Percentiles rank a stretch among this genome's conserved stretches.
phyloP scores from a whole-genome alignment of 371 early-diverging fungal genomes.

The Mortierella sp. region DNA sequence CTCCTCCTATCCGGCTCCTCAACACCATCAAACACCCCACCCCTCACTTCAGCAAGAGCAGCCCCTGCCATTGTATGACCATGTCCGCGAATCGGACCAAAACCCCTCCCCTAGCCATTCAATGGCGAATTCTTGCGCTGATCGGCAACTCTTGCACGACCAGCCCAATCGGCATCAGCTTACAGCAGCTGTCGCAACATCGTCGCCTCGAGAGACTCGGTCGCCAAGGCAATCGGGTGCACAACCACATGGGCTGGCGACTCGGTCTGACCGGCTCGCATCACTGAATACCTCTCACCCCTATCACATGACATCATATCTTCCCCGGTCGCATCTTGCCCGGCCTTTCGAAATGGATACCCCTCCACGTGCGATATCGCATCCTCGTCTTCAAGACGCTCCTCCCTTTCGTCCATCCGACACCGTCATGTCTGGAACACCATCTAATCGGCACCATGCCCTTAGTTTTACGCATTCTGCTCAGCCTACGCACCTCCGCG shows the following conservation, averaged over 20 bases:
- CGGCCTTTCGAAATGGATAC: slow-evolving; percentile 1
- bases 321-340: slow-evolving; percentile 10
- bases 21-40: slow-evolving; percentile 25
- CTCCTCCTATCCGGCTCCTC: slow-evolving; percentile 17
- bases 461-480: too few relatives aligned
- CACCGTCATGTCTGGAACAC: neutral
- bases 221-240: slow-evolving; percentile 5
- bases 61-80: slow-evolving; percentile 45
- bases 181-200: slow-evolving; percentile 1
- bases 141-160: slow-evolving; percentile 27
- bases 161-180: slow-evolving; percentile 6
- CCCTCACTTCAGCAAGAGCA: slow-evolving; percentile 52
- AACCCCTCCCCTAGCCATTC: slow-evolving; percentile 24
- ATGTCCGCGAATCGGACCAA: slow-evolving; percentile 54
- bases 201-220: neutral
- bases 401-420: too few relatives aligned
- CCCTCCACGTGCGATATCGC: neutral
- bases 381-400: neutral
- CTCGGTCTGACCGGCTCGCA: slow-evolving; percentile 12
- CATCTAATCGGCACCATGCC: too few relatives aligned
- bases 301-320: slow-evolving; percentile 11
- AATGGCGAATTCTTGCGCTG: slow-evolving; percentile 9
- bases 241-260: slow-evolving; percentile 13
- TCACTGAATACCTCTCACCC: slow-evolving; percentile 24
- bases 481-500: too few relatives aligned